Conservation (phyloP, 345 rosid genomes). For the Eutrema japonicum region DNA sequence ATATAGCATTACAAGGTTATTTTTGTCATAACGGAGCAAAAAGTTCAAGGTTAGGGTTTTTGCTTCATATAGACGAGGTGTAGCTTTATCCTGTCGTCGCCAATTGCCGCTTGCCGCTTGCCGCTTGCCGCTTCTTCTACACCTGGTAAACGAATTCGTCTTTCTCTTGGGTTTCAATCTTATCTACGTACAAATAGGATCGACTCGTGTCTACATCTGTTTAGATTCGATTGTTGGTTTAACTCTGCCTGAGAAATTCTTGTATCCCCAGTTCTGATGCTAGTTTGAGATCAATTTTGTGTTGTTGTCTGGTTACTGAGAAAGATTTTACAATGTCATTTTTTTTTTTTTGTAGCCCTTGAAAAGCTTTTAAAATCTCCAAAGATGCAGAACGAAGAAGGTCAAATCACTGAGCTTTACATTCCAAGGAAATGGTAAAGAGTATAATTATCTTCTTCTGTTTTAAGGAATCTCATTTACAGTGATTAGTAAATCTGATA, state of each 20-base stretch:
- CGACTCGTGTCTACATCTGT: background rate
- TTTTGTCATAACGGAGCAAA: background rate
- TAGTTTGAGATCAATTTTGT: background rate
- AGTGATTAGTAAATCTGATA: background rate
- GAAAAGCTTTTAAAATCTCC: constrained; percentile 4
- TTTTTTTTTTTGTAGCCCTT: constrained; percentile 1
- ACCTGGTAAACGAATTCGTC: background rate
- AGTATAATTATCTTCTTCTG: background rate
- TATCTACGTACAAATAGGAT: background rate
- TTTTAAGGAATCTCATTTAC: background rate
- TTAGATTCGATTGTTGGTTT: background rate
- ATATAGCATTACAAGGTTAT: background rate
- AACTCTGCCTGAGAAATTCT: background rate
- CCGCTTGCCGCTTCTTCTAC: background rate
- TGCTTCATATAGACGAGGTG: background rate
- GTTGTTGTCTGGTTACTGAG: background rate
- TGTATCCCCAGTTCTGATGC: background rate
- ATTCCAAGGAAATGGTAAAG: constrained; percentile 79
- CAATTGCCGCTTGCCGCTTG: background rate
- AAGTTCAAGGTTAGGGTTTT: constrained; percentile 6
- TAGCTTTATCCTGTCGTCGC: background rate
- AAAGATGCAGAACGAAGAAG: constrained; percentile 94
- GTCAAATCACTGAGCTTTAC: constrained; percentile 75
- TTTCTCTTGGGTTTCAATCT: background rate
- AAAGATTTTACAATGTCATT: background rate